Evolutionary conservation across 2,329 filamentous ascomycete genomes (phyloP).

Genomic region (Neopestalotiopsis rosae): DNA sequence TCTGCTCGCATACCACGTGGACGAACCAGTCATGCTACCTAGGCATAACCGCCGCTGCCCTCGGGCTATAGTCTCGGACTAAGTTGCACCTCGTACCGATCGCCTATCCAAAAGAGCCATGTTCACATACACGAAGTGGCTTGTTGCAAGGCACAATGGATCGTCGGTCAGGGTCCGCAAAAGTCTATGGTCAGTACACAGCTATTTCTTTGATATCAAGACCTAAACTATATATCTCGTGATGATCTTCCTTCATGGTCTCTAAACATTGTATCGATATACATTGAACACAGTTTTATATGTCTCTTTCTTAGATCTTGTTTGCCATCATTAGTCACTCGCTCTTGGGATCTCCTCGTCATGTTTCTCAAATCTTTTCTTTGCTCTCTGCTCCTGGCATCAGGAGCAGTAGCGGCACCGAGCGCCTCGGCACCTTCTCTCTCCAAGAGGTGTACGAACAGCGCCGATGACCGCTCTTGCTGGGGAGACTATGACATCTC

Average conservation of each 20-base stretch:
- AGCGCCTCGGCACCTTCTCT: not conserved
- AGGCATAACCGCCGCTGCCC: not conserved
- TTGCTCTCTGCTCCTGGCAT: not conserved
- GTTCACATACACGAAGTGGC: not conserved
- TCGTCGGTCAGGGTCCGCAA: not conserved
- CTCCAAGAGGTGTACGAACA: conserved; percentile 26
- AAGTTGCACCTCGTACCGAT: not conserved
- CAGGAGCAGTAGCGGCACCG: not conserved
- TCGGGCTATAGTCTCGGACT: not conserved
- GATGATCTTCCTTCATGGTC: not conserved
- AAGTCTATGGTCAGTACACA: not conserved
- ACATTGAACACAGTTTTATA: not conserved
- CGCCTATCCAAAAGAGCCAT: not conserved
- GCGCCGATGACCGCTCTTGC: conserved; percentile 30
- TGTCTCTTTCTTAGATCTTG: not conserved
- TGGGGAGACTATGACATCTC: conserved; percentile 48
- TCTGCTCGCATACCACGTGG: not conserved
- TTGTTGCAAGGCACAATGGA: not conserved
- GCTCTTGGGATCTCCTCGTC: not conserved
- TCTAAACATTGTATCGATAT: not conserved
- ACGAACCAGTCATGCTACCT: not conserved
- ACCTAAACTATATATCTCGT: not conserved
- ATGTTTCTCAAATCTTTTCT: not conserved
- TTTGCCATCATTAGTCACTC: not conserved
- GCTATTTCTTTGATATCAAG: not conserved